Evolutionary conservation across 176 grass and related monocot species (phyloP).

Genomic region (barley (Hordeum vulgare)): MorexV3_pseudomolecules_assembly NC_058520.1:499771266-499771765

Average conservation of each 20-base stretch:
- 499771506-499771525: slow-evolving; percentile 17
- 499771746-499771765: slow-evolving; percentile 18
- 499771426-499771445: slow-evolving; percentile 32
- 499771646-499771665: background rate
- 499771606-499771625: background rate
- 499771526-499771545: slow-evolving; percentile 27
- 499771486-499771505: slow-evolving; percentile 9
- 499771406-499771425: background rate
- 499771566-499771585: background rate
- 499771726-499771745: background rate
- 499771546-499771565: slow-evolving; percentile 21
- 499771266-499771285: slow-evolving; percentile 49
- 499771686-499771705: background rate
- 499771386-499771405: slow-evolving; percentile 8
- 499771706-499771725: background rate
- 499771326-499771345: slow-evolving; percentile 33
- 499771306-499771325: slow-evolving; percentile 50
- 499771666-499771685: background rate
- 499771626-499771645: background rate
- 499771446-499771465: slow-evolving; percentile 16
- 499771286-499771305: slow-evolving; percentile 30
- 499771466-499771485: background rate
- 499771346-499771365: slow-evolving; percentile 24
- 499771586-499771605: background rate
- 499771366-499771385: slow-evolving; percentile 40